phyloP scores from a whole-genome alignment of 2,329 filamentous ascomycete genomes.

The Cadophora luteo-olivacea region DNA sequence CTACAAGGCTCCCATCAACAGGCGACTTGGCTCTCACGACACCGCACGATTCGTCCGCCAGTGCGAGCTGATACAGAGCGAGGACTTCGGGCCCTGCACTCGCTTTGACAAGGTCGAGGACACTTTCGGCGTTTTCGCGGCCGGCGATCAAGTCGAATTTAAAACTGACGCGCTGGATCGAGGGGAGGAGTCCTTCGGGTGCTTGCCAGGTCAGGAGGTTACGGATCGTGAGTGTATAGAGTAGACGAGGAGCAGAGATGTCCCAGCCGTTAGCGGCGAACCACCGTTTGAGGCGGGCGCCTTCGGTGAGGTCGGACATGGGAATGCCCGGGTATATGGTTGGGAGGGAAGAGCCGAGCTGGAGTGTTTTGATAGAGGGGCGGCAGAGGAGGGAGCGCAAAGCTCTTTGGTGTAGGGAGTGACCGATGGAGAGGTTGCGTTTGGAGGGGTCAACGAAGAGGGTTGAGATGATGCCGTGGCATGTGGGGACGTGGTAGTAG shows the following conservation, averaged over 20 bases:
- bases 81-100: slow-evolving; percentile 68
- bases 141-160: slow-evolving; percentile 73
- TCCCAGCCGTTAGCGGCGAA: slow-evolving; percentile 94
- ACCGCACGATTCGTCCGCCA: slow-evolving; percentile 64
- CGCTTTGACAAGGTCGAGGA: slow-evolving; percentile 69
- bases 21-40: slow-evolving; percentile 70
- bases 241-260: slow-evolving; percentile 64
- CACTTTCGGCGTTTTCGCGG: slow-evolving; percentile 61
- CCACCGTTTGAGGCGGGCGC: slow-evolving; percentile 67
- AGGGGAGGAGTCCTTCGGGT: slow-evolving; percentile 65
- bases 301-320: slow-evolving; percentile 59
- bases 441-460: slow-evolving; percentile 90
- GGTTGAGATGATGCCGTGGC: slow-evolving; percentile 74
- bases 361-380: slow-evolving; percentile 77
- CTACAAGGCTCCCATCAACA: slow-evolving; percentile 65
- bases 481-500: slow-evolving; percentile 70
- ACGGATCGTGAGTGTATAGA: slow-evolving; percentile 68
- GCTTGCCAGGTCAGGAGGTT: slow-evolving; percentile 66
- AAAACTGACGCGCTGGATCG: slow-evolving; percentile 57
- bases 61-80: slow-evolving; percentile 70
- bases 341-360: slow-evolving; percentile 81
- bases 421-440: slow-evolving; percentile 87
- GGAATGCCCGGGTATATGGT: slow-evolving; percentile 89
- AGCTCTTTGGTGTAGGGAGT: slow-evolving; percentile 86
- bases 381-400: slow-evolving; percentile 79